Percentiles rank a stretch among this genome's conserved stretches.
Conservation (phyloP, 2,329 filamentous ascomycete species). For the Aspergillus carbonarius region DNA sequence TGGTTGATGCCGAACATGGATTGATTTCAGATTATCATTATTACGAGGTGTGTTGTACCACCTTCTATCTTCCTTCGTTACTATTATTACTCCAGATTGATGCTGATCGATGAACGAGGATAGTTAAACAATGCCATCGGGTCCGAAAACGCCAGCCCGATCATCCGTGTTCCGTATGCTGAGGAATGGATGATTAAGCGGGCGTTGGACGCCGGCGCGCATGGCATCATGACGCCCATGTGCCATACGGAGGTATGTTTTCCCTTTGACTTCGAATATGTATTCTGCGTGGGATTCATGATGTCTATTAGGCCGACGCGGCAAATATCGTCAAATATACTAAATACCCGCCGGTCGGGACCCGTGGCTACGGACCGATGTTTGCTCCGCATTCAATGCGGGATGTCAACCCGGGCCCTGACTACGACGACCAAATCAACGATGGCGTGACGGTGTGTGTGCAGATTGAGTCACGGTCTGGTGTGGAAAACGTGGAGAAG, state of each 20-base stretch:
- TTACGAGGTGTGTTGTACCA: conserved; percentile 34
- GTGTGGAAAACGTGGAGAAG: conserved; percentile 45
- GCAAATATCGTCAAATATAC: conserved; percentile 30
- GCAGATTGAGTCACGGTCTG: conserved; percentile 44
- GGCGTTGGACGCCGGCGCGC: conserved; percentile 39
- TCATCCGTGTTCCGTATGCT: conserved; percentile 34
- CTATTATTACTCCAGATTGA: no score
- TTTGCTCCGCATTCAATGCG: conserved; percentile 35
- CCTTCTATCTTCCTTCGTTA: no score
- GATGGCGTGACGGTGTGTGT: conserved; percentile 33
- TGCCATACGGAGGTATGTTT: conserved; percentile 32
- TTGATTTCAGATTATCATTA: conserved; percentile 40
- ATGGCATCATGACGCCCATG: conserved; percentile 39
- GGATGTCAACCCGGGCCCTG: conserved; percentile 21
- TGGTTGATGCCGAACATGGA: conserved; percentile 43
- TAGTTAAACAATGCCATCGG: conserved; percentile 38
- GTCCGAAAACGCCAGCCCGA: conserved; percentile 33
- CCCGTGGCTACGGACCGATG: conserved; percentile 38
- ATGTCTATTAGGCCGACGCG: conserved; percentile 32
- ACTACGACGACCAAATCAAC: conserved; percentile 35
- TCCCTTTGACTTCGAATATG: no score
- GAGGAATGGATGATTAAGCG: conserved; percentile 45
- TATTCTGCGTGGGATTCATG: no score
- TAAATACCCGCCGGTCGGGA: conserved; percentile 34
- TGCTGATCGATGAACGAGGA: no score